A percentile compares a stretch with the other conserved stretches of the same genome.
Conservation (phyloP, 257 asterid species). For the Dorcoceras hygrometricum region DNA sequence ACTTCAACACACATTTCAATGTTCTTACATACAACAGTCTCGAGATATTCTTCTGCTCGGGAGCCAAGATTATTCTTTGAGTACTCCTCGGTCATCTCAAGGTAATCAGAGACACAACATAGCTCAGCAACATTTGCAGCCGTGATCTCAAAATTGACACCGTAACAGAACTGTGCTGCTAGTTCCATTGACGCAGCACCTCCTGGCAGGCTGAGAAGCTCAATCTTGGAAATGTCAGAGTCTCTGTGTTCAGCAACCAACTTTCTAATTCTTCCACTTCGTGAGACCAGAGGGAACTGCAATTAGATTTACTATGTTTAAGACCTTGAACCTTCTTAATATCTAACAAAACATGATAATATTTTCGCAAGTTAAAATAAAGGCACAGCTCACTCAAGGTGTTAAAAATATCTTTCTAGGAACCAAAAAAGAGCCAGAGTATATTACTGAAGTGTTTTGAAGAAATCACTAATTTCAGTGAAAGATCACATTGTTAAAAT, state of each 20-base stretch:
- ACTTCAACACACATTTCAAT: slow-evolving; percentile 89
- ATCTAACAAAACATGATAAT: neutral
- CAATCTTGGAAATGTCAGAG: slow-evolving; percentile 60
- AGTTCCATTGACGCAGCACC: slow-evolving; percentile 81
- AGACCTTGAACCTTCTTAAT: neutral
- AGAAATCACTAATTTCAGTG: neutral
- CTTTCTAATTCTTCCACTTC: slow-evolving; percentile 85
- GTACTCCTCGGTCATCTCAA: slow-evolving; percentile 85
- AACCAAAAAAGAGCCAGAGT: neutral
- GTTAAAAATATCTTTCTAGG: neutral
- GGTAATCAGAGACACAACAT: slow-evolving; percentile 74
- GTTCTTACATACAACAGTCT: slow-evolving; percentile 60
- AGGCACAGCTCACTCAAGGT: neutral
- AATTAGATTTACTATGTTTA: slow-evolving; percentile 10
- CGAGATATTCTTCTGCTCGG: slow-evolving; percentile 76
- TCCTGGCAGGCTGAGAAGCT: slow-evolving; percentile 81
- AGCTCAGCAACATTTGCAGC: slow-evolving; percentile 78
- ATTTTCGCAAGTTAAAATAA: neutral
- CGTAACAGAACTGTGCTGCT: slow-evolving; percentile 91
- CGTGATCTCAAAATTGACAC: slow-evolving; percentile 86
- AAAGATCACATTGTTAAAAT: too few relatives aligned
- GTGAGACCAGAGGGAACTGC: slow-evolving; percentile 95
- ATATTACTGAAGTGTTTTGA: neutral
- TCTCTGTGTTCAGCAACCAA: slow-evolving; percentile 74
- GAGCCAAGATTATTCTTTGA: slow-evolving; percentile 74